Evolutionary conservation across 108 stramenopile species (phyloP).

Genomic region (Pseudonitzschia multiseries): DNA sequence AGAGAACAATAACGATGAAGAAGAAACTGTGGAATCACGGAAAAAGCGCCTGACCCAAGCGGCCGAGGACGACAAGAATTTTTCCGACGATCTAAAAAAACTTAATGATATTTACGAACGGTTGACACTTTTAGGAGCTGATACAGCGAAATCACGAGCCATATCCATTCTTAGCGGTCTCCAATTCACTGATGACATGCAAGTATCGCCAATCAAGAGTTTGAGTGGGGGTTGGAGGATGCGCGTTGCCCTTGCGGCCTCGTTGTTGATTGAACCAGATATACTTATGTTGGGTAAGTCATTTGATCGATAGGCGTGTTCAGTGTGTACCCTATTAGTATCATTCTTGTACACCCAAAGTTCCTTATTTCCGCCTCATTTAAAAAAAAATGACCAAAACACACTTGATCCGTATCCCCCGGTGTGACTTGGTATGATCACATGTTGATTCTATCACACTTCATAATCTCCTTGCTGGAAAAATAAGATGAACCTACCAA

Average conservation of each 20-base stretch:
- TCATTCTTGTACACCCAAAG: too few species aligned
- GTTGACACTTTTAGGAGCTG: conserved; percentile 79
- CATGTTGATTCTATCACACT: too few species aligned
- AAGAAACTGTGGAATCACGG: conserved; percentile 46
- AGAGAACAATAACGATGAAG: neutral
- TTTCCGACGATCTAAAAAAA: conserved; percentile 69
- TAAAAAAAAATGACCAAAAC: too few species aligned
- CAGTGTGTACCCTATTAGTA: too few species aligned
- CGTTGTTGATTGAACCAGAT: conserved; percentile 72
- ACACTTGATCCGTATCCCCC: too few species aligned
- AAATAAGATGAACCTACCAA: conserved; percentile 48
- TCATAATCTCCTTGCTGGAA: neutral
- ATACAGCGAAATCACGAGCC: conserved; percentile 90
- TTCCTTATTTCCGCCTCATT: too few species aligned
- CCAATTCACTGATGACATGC: conserved; percentile 92
- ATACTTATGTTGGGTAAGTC: conserved; percentile 26
- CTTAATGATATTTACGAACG: conserved; percentile 89
- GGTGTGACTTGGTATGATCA: too few species aligned
- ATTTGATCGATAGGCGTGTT: neutral
- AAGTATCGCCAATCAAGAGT: conserved; percentile 78
- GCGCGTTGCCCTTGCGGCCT: conserved; percentile 96
- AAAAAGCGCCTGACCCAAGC: conserved; percentile 46
- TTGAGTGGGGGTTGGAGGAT: conserved; percentile 97
- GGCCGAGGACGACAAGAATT: conserved; percentile 48
- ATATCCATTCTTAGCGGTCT: conserved; percentile 86